These are phyloP conservation scores for Phytopythium boreale DNA, from an alignment of 352 stramenopile species.

Conservation along the genomic window DNA sequence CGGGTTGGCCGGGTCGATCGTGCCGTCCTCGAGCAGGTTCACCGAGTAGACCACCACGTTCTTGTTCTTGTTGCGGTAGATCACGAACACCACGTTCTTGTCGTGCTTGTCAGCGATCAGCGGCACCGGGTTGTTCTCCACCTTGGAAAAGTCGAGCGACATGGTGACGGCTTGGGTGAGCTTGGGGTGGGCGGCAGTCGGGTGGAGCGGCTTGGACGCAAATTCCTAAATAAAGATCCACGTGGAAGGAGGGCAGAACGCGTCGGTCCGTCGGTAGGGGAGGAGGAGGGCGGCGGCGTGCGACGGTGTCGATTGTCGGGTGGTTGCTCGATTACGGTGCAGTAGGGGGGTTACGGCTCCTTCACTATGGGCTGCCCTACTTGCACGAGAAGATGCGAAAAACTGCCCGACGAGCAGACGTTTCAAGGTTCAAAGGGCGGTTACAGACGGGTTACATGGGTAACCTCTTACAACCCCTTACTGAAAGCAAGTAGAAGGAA, in stretches of 20 bases:
- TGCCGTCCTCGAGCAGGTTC: constrained; percentile 61
- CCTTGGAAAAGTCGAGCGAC: constrained; percentile 86
- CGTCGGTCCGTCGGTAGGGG: not conserved
- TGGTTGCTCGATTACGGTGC: not conserved
- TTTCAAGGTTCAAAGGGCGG: not conserved
- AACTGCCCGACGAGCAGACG: not conserved
- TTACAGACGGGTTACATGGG: not conserved
- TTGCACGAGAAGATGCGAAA: not conserved
- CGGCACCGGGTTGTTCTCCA: constrained; percentile 83
- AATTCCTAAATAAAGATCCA: constrained; percentile 6
- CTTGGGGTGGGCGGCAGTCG: not conserved
- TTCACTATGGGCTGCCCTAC: not conserved
- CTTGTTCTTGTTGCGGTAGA: constrained; percentile 91
- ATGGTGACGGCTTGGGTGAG: constrained; percentile 19
- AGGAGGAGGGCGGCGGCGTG: not conserved
- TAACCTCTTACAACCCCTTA: not conserved
- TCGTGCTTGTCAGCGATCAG: constrained; percentile 74
- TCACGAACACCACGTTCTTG: constrained; percentile 73
- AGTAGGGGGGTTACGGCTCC: not conserved
- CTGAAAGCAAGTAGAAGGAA: not conserved
- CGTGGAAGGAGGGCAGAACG: not conserved
- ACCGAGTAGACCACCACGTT: constrained; percentile 85
- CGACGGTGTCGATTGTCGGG: not conserved
- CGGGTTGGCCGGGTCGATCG: constrained; percentile 60
- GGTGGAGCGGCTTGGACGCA: not conserved